phyloP scores from a whole-genome alignment of 768 basidiomycete species.

The Mycena polygramma region DNA sequence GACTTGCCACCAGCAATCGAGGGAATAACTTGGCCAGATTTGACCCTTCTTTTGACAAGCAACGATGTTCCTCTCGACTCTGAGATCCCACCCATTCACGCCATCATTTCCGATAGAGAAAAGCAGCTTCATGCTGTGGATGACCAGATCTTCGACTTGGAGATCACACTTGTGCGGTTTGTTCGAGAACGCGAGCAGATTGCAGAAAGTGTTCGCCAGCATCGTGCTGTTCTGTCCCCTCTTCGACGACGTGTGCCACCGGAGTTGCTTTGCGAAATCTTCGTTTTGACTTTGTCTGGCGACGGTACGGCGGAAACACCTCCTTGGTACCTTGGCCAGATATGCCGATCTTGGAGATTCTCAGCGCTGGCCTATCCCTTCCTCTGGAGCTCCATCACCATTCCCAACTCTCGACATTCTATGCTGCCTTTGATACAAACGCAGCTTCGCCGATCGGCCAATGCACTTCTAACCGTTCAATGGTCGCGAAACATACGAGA shows the following conservation, averaged over 20 bases:
- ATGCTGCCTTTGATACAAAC: too few relatives aligned
- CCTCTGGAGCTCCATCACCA: too few relatives aligned
- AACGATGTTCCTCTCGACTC: neutral
- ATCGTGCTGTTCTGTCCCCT: neutral
- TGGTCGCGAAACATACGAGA: too few relatives aligned
- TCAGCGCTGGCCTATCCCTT: too few relatives aligned
- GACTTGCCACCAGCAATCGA: too few relatives aligned
- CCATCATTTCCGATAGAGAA: neutral
- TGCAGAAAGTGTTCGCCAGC: neutral
- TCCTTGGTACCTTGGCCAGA: too few relatives aligned
- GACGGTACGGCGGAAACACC: too few relatives aligned
- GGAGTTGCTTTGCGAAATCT: slow-evolving; percentile 10
- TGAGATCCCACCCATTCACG: neutral
- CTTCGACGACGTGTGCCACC: neutral
- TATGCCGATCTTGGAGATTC: too few relatives aligned
- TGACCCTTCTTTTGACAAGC: neutral
- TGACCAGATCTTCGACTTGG: neutral
- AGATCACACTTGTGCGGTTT: neutral
- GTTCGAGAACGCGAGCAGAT: neutral
- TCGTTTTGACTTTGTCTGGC: neutral
- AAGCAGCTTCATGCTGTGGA: neutral
- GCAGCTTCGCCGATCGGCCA: too few relatives aligned
- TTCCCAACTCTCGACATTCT: too few relatives aligned
- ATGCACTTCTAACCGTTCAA: too few relatives aligned
- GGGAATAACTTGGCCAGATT: too few relatives aligned